Base-by-base conservation (phyloP, 306 rosid genomes). In the Cicer pinnatifidum region DNA sequence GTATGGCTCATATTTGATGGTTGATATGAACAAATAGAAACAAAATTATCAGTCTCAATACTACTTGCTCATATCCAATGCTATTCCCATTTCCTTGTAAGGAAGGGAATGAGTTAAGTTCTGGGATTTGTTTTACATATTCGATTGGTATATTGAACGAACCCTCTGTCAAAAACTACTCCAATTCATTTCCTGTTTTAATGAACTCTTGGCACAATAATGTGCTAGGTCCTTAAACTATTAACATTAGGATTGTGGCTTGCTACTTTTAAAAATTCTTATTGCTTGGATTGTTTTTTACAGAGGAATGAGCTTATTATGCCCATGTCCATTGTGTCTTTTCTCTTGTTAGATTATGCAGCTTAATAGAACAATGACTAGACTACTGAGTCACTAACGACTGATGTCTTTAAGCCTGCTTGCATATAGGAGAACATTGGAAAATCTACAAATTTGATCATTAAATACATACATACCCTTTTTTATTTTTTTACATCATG, bases 51-150 rank as follows among this genome's bases (percentile, higher is more conserved):
- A 51, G 67, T 75, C 69, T 71, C 45, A 3, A 6, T 74, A 40
- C 45, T 28, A 33, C 67, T 54, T 63, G 19, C 37, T 69, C n/a
- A 44, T 45, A 64, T 72, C 15, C 11, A n/a, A 8, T 79, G 37
- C 52, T 11, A 12, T 75, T 20, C 35, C 59, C 44, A 54, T 53
- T 48, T 40, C 11, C 50, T 38, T 64, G 59, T 19, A 1, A 37
- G 72, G 73, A 47, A 60, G 59, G 50, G 62, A 73, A 28, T n/a
- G 57, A 35, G 13, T 23, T 44, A 17, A 50, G 39, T 10, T 39
- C 33, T 40, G 17, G 72, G 76, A 54, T 62, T 69, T 62, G 44
- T 76, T 79, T 73, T 62, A 33, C 78, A n/a, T 64, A 66, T 69
- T 56, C 56, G 59, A 65, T 70, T 50, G 5, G 68, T 51, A 17